Evolutionary conservation across 1,284 basidiomycete genomes (phyloP).

Genomic region (Microbotryum violaceum): DNA sequence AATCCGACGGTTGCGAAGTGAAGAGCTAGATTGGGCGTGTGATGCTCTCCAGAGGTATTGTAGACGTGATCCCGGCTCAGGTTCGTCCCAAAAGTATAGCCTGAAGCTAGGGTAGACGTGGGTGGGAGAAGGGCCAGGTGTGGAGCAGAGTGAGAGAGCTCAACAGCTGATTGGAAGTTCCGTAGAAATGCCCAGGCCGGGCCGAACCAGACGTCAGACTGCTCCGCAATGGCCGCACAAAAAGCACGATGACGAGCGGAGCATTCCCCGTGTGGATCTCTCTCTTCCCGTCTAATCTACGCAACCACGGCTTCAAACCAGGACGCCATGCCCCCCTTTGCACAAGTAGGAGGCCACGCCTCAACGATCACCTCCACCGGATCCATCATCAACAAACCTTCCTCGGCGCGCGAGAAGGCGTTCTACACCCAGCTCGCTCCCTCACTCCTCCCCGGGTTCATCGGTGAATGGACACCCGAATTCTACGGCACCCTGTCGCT

Average conservation of each 20-base stretch:
- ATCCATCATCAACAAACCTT: slow-evolving; percentile 71
- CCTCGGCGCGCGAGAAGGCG: slow-evolving; percentile 60
- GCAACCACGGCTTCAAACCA: background rate
- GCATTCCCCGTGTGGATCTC: too few species aligned
- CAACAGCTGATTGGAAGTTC: background rate
- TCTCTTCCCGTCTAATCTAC: background rate
- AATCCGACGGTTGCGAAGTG: too few species aligned
- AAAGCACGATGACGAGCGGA: too few species aligned
- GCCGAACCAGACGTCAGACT: too few species aligned
- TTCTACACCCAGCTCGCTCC: slow-evolving; percentile 66
- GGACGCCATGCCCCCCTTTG: slow-evolving; percentile 40
- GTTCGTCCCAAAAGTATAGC: too few species aligned
- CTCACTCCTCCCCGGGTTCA: slow-evolving; percentile 41
- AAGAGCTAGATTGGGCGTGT: too few species aligned
- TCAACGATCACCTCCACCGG: slow-evolving; percentile 65
- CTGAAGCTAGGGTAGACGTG: too few species aligned
- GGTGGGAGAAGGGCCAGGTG: background rate
- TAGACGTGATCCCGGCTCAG: too few species aligned
- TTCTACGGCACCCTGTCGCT: slow-evolving; percentile 69
- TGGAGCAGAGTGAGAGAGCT: background rate
- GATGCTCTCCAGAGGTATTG: too few species aligned
- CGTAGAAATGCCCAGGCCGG: too few species aligned
- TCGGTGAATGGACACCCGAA: slow-evolving; percentile 46
- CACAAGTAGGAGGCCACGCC: slow-evolving; percentile 81
- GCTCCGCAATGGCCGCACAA: too few species aligned